A percentile compares a stretch with the other conserved stretches of the same genome.
Conservation (phyloP, 768 basidiomycete genomes). For the Clavaria fumosa region DNA sequence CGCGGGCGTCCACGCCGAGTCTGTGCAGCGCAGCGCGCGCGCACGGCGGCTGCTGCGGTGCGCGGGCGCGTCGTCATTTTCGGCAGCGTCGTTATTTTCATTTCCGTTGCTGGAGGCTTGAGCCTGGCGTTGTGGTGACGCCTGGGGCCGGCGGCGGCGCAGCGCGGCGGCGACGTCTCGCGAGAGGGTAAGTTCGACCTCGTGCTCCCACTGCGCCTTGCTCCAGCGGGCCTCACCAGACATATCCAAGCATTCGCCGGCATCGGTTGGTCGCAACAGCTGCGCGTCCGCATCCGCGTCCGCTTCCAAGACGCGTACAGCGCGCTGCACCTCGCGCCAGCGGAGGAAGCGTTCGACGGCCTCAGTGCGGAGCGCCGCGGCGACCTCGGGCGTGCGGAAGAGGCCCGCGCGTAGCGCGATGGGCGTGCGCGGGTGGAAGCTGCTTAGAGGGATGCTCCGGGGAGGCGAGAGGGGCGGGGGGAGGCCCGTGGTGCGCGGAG, state of each 20-base stretch:
- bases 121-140: not conserved
- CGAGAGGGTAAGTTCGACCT: constrained; percentile 51
- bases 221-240: too few relatives aligned
- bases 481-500: constrained; percentile 17
- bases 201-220: constrained; percentile 49
- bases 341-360: constrained; percentile 55
- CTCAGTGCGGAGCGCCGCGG: constrained; percentile 41
- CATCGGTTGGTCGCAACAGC: constrained; percentile 7
- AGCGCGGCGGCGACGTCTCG: constrained; percentile 40
- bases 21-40: not conserved
- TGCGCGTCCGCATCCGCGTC: too few relatives aligned
- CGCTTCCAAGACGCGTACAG: constrained; percentile 31
- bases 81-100: too few relatives aligned
- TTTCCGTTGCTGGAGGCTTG: not conserved
- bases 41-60: constrained; percentile 2
- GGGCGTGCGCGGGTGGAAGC: constrained; percentile 38
- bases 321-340: constrained; percentile 56
- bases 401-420: constrained; percentile 40
- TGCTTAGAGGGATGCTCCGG: constrained; percentile 47
- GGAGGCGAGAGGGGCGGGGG: constrained; percentile 12
- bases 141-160: constrained; percentile 13
- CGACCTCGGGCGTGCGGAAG: constrained; percentile 48
- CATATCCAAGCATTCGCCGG: constrained; percentile 9
- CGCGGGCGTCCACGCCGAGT: constrained; percentile 3
- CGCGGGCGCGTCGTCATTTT: constrained; percentile 20